Conservation (phyloP, 2,329 filamentous ascomycete species). For the Phaeosphaeriaceae sp. region DNA sequence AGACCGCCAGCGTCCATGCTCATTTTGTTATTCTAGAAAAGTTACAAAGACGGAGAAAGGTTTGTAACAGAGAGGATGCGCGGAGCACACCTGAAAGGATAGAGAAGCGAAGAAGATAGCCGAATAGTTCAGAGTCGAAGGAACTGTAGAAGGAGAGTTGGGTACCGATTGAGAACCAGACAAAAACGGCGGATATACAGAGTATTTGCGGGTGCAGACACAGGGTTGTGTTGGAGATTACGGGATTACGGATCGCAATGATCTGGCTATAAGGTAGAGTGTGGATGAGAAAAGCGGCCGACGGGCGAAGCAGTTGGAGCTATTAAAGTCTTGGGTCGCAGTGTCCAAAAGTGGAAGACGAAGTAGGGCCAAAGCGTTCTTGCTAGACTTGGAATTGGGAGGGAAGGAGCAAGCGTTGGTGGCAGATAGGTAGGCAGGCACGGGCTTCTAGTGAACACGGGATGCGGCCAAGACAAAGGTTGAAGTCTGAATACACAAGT, state of each 20-base stretch:
- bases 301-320: slow-evolving; percentile 45
- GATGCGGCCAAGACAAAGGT: slow-evolving; percentile 23
- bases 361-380: slow-evolving; percentile 19
- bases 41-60: slow-evolving; percentile 38
- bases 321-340: slow-evolving; percentile 42
- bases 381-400: slow-evolving; percentile 17
- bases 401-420: slow-evolving; percentile 23
- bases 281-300: slow-evolving; percentile 46
- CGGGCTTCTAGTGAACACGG: slow-evolving; percentile 12
- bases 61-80: slow-evolving; percentile 38
- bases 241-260: slow-evolving; percentile 49
- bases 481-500: slow-evolving; percentile 32
- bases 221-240: slow-evolving; percentile 41
- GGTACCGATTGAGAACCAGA: slow-evolving; percentile 12
- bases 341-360: slow-evolving; percentile 11
- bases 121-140: slow-evolving; percentile 10
- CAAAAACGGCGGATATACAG: slow-evolving; percentile 21
- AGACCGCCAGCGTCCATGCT: slow-evolving; percentile 97
- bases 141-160: slow-evolving; percentile 29
- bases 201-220: slow-evolving; percentile 33
- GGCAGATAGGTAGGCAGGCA: slow-evolving; percentile 11
- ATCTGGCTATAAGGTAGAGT: slow-evolving; percentile 37
- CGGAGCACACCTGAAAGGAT: slow-evolving; percentile 36
- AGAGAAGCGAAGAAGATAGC: slow-evolving; percentile 38
- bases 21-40: slow-evolving; percentile 44